Evolutionary conservation across 129 eudicot genomes (phyloP).

Genomic region (Flaveria bidentis): DNA sequence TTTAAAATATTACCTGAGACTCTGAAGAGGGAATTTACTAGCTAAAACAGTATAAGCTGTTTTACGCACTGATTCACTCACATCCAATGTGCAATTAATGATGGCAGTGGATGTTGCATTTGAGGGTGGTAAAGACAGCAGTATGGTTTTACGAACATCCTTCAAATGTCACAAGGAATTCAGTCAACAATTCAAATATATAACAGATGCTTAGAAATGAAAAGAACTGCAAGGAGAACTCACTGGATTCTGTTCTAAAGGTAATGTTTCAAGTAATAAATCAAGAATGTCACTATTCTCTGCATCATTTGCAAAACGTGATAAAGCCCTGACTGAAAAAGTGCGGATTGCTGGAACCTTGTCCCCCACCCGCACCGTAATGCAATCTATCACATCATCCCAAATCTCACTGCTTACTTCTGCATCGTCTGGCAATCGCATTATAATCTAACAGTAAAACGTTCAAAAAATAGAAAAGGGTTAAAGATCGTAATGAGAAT

Average conservation of each 20-base stretch:
- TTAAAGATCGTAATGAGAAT: background rate
- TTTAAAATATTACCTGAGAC: conserved; percentile 60
- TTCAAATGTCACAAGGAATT: conserved; percentile 33
- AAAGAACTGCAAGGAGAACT: conserved; percentile 24
- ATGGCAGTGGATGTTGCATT: conserved; percentile 67
- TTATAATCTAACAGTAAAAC: conserved; percentile 62
- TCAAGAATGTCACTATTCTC: conserved; percentile 94
- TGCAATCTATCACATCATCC: conserved; percentile 92
- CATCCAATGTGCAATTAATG: conserved; percentile 82
- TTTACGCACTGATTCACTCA: conserved; percentile 84
- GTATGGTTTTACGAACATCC: conserved; percentile 92
- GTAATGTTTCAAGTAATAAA: conserved; percentile 62
- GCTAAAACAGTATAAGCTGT: conserved; percentile 82
- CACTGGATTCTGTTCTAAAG: conserved; percentile 77
- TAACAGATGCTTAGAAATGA: background rate
- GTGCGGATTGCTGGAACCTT: conserved; percentile 73
- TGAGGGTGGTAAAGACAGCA: conserved; percentile 83
- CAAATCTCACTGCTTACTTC: conserved; percentile 85
- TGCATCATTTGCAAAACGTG: conserved; percentile 83
- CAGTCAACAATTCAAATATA: background rate
- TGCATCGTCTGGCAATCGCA: conserved; percentile 91
- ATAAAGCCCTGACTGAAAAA: conserved; percentile 81
- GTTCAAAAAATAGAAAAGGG: conserved; percentile 7
- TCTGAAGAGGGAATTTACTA: conserved; percentile 89
- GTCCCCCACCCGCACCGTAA: conserved; percentile 71